Evolutionary conservation across 139 green algal species (phyloP), one percentile per base, ranked within the genome.

Genomic region (Mesotaenium endlicherianum): DNA sequence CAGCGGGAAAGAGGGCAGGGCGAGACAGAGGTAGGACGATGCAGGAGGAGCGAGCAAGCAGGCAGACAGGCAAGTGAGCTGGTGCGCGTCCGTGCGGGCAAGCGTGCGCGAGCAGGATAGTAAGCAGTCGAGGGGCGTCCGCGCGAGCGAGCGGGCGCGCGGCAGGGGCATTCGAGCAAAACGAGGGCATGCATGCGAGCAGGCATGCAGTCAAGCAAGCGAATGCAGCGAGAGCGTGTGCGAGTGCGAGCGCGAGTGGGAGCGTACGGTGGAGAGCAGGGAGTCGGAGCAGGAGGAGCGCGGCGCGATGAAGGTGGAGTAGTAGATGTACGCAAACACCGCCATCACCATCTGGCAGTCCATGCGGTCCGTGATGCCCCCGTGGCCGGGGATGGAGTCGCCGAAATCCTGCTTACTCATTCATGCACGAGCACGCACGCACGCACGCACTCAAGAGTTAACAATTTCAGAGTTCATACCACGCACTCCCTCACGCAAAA

Each of bases 261-360:
- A 81, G 58, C 77, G 17, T 31, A 80, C 81, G 74, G 78, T 50
- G 20, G 81, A 57, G 55, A 87, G 47, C 30, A 85, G n/a, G 60
- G 11, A 36, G 6, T 82, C 81, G 38, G 85, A 74, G 17, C 74
- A 75, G 72, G 55, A 17, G 11, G 31, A 75, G 75, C 42, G 20
- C 31, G 44, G 55, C 55, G 83, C 59, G 43, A 88, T 86, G 81
- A 96, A 97, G 74, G 88, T 93, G 86, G 93, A 93, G 91, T 93
- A 96, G 88, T 98, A 99, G 20, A 97, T 82, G 87, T 97, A 98
- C 0, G 93, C 86, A 71, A 99, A 99, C 38, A 97, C 86, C 0
- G 94, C 95, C 94, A 99, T 99, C 36, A 99, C 89, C 34, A 97
- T 93, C 93, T 96, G 96, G 90, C 96, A 98, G 90, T 99, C 97